Conservation (phyloP, 371 early-diverging fungal species). For the Mortierella sp. region DNA sequence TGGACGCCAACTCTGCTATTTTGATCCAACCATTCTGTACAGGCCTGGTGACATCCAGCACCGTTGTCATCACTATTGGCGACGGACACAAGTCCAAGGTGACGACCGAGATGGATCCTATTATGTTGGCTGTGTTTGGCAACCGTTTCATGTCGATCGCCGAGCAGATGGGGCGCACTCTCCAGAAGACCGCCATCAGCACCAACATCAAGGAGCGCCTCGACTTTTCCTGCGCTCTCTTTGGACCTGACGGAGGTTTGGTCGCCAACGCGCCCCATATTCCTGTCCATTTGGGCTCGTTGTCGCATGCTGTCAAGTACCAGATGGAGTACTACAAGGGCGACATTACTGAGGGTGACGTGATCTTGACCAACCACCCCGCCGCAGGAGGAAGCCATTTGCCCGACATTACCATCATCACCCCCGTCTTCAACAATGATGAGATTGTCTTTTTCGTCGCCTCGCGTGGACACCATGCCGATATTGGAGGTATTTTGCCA, state of each 20-base stretch:
- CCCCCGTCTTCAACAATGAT: slow-evolving; percentile 92
- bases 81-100: slow-evolving; percentile 61
- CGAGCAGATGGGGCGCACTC: slow-evolving; percentile 97
- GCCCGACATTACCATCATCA: slow-evolving; percentile 97
- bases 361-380: slow-evolving; percentile 96
- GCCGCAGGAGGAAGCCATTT: slow-evolving; percentile 97
- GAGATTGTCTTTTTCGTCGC: slow-evolving; percentile 95
- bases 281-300: slow-evolving; percentile 95
- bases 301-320: slow-evolving; percentile 94
- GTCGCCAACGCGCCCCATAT: slow-evolving; percentile 96
- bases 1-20: slow-evolving; percentile 91
- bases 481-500: slow-evolving; percentile 93
- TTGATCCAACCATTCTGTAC: slow-evolving; percentile 87
- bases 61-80: slow-evolving; percentile 82
- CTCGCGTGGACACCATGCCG: slow-evolving; percentile 97
- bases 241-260: slow-evolving; percentile 93
- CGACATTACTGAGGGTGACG: slow-evolving; percentile 88
- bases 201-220: slow-evolving; percentile 98
- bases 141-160: slow-evolving; percentile 99
- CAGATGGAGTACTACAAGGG: slow-evolving; percentile 84
- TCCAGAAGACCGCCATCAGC: slow-evolving; percentile 95
- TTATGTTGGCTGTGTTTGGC: slow-evolving; percentile 92
- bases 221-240: slow-evolving; percentile 98
- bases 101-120: slow-evolving; percentile 82
- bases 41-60: slow-evolving; percentile 82